Percentiles rank a stretch among this genome's conserved stretches.
phyloP scores from a whole-genome alignment of 805 yeast genomes.

The Naumovozyma baii region DNA sequence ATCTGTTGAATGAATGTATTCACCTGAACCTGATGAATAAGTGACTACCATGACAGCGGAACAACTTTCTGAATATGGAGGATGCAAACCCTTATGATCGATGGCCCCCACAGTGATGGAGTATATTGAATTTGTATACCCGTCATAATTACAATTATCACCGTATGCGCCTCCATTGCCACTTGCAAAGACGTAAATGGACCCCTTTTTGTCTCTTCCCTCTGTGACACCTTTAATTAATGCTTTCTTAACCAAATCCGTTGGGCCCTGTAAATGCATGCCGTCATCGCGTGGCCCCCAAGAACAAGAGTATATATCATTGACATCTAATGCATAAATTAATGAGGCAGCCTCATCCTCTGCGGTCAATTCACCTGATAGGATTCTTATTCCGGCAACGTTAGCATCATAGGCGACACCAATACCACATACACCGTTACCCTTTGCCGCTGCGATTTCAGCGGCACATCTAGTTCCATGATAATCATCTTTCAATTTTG shows the following conservation, averaged over 20 bases:
- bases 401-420: conserved; percentile 88
- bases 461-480: conserved; percentile 99
- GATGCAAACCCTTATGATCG: conserved; percentile 79
- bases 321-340: conserved; percentile 67
- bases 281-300: conserved; percentile 99
- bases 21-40: conserved; percentile 84
- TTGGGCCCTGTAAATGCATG: conserved; percentile 74
- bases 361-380: conserved; percentile 68
- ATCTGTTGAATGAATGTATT: conserved; percentile 83
- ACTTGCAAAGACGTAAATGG: conserved; percentile 87
- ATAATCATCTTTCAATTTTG: conserved; percentile 69
- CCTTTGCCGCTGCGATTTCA: conserved; percentile 81
- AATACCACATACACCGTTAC: conserved; percentile 82
- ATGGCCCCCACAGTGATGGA: conserved; percentile 93
- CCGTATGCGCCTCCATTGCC: conserved; percentile 83
- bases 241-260: conserved; percentile 66
- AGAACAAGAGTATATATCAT: conserved; percentile 92
- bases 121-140: conserved; percentile 90
- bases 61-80: conserved; percentile 85
- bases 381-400: conserved; percentile 83
- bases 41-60: conserved; percentile 92
- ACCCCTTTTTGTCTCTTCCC: conserved; percentile 75
- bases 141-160: conserved; percentile 94
- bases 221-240: conserved; percentile 73
- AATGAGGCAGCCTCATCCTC: conserved; percentile 90